Base-by-base conservation (phyloP, 2,329 filamentous ascomycete species). In the Phialocephala sp. region DNA sequence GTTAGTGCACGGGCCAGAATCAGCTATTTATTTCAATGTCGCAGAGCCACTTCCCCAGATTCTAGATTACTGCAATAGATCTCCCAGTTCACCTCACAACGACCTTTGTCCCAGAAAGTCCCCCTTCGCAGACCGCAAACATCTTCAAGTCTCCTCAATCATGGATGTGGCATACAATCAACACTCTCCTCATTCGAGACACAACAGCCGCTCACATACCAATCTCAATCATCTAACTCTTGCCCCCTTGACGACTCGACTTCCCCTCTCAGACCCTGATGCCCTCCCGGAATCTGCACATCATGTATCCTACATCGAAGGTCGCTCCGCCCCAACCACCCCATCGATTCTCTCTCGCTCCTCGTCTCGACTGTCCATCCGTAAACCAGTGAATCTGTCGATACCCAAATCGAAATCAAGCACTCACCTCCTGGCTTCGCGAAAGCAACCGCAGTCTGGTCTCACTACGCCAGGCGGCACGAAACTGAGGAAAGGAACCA, bases 101-200 rank as follows among this genome's bases (percentile, higher is more conserved):
- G 55, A 55, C 52, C 22, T 39, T 57, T 32, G n/a, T 55, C 56
- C 58, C 35, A 43, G 15, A 43, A 45, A 55, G 54, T 50, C 35
- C 57, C 43, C 18, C 54, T 32, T 39, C 18, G 32, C 36, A 8
- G 18, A 47, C 35, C 59, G 20, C 27, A 59, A 37, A 55, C 36
- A 43, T 60, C 59, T 35, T 58, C 18, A 56, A 20, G 43, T 36
- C 58, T 58, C 32, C 12, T 62, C 47, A 57, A 66, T 57, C 63
- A 87, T 89, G 87, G 87, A 89, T 69, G 80, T 84, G 68, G 84
- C 85, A 66, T 88, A 87, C 76, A 86, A 85, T 68, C 86, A 87
- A 70, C 85, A 88, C 74, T 80, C 85, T 60, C 83, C 83, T 70
- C 82, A 84, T 69, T 80, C 83, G 54, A 82, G 85, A 66, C 85